phyloP scores from a whole-genome alignment of 179 eudicot genomes.

The Spinacia oleracea region DNA sequence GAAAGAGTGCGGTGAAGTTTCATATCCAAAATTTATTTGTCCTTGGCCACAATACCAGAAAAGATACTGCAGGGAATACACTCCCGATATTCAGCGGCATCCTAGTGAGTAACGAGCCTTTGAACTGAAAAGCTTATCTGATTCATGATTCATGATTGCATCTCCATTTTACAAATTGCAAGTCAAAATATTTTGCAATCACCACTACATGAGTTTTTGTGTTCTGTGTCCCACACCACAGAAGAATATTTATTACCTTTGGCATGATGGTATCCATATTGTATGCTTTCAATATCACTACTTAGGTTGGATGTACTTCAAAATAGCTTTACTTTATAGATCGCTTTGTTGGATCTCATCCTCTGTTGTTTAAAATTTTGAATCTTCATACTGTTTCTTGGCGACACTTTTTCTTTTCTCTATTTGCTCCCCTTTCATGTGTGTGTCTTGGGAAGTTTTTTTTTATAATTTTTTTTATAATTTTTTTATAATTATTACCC shows the following conservation, averaged over 20 bases:
- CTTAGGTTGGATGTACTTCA: not conserved
- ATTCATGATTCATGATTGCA: not conserved
- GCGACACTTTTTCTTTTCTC: not conserved
- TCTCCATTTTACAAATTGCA: not conserved
- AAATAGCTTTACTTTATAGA: not conserved
- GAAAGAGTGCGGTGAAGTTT: conserved; percentile 55
- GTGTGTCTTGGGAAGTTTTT: too few species aligned
- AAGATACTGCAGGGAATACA: conserved; percentile 61
- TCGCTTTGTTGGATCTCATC: not conserved
- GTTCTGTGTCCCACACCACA: not conserved
- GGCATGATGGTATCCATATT: not conserved
- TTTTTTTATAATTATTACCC: too few species aligned
- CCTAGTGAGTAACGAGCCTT: conserved; percentile 54
- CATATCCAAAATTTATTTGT: conserved; percentile 76
- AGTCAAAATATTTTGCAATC: not conserved
- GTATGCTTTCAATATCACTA: not conserved
- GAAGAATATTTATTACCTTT: not conserved
- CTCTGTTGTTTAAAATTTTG: not conserved
- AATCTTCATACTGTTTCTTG: not conserved
- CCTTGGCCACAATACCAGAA: conserved; percentile 76
- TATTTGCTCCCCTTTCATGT: not conserved
- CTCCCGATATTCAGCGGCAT: conserved; percentile 76
- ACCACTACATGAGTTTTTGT: not conserved
- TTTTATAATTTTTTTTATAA: too few species aligned
- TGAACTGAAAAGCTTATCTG: conserved; percentile 3